Evolutionary conservation across 345 rosid genomes (phyloP).

Genomic region (Pistacia atlantica): DNA sequence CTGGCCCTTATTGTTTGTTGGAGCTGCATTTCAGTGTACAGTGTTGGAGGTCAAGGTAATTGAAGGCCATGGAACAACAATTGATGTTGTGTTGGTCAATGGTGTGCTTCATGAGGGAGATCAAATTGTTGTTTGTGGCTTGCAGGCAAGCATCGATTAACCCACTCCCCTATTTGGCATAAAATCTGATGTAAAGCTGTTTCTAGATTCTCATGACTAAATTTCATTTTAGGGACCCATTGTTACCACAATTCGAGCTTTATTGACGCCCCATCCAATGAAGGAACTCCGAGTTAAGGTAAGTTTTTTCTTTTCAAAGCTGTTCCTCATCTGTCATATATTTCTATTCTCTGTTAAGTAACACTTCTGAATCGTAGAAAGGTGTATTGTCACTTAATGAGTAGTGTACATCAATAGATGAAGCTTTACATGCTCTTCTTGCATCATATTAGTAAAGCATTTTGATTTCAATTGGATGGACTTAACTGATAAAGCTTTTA

Average conservation of each 20-base stretch:
- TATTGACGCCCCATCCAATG: slow-evolving; percentile 98
- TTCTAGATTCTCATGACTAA: slow-evolving; percentile 14
- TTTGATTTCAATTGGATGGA: not conserved
- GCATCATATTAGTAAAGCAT: not conserved
- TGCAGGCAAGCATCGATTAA: slow-evolving; percentile 65
- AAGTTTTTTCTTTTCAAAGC: slow-evolving; percentile 1
- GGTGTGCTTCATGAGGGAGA: slow-evolving; percentile 94
- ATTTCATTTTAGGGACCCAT: slow-evolving; percentile 73
- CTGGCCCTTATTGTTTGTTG: slow-evolving; percentile 26
- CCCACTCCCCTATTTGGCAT: not conserved
- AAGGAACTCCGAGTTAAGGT: slow-evolving; percentile 97
- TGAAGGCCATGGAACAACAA: slow-evolving; percentile 95
- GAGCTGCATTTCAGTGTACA: slow-evolving; percentile 67
- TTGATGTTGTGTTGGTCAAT: slow-evolving; percentile 90
- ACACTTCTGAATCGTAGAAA: not conserved
- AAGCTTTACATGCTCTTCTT: not conserved
- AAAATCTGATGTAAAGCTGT: slow-evolving; percentile 8
- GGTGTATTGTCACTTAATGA: not conserved
- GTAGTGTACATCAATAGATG: no score
- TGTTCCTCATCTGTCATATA: not conserved
- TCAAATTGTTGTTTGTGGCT: slow-evolving; percentile 92
- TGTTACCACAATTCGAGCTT: slow-evolving; percentile 79
- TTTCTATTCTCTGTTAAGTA: not conserved
- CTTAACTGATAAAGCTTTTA: not conserved
- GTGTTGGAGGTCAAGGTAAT: slow-evolving; percentile 95